Conservation (phyloP, 2,329 filamentous ascomycete species). For the Pseudogymnoascus sp. region DNA sequence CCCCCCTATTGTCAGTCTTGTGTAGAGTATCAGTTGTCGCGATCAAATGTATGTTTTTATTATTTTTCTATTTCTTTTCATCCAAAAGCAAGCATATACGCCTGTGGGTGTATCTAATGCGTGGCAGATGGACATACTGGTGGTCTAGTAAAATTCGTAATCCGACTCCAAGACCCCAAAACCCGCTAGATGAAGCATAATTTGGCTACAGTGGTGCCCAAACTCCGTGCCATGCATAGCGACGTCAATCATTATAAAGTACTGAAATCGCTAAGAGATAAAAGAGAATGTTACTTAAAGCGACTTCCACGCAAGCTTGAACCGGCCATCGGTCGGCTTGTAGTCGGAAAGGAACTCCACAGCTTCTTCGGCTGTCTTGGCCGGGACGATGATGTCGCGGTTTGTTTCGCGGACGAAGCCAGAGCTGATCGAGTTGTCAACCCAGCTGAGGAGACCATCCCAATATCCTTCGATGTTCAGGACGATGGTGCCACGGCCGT, state of each 20-base stretch:
- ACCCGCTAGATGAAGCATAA: neutral
- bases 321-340: constrained; percentile 63
- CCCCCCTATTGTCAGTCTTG: no score
- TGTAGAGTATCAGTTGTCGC: neutral
- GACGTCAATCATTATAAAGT: neutral
- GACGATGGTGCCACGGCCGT: constrained; percentile 68
- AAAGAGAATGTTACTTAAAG: neutral
- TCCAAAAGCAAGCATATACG: constrained; percentile 5
- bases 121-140: neutral
- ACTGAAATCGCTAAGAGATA: neutral
- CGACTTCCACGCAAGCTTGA: constrained; percentile 71
- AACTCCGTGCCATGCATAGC: neutral
- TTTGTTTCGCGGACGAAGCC: constrained; percentile 70
- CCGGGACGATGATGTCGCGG: constrained; percentile 69
- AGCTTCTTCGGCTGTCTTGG: constrained; percentile 62
- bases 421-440: constrained; percentile 62
- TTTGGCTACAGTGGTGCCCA: neutral
- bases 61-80: neutral
- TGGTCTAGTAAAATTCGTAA: neutral
- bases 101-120: neutral
- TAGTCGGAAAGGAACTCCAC: constrained; percentile 65
- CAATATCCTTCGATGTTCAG: constrained; percentile 89
- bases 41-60: neutral
- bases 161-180: neutral
- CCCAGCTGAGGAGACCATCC: constrained; percentile 77